Base-by-base conservation (phyloP, 2,329 filamentous ascomycete genomes). In the Gaeumannomyces tritici region DNA sequence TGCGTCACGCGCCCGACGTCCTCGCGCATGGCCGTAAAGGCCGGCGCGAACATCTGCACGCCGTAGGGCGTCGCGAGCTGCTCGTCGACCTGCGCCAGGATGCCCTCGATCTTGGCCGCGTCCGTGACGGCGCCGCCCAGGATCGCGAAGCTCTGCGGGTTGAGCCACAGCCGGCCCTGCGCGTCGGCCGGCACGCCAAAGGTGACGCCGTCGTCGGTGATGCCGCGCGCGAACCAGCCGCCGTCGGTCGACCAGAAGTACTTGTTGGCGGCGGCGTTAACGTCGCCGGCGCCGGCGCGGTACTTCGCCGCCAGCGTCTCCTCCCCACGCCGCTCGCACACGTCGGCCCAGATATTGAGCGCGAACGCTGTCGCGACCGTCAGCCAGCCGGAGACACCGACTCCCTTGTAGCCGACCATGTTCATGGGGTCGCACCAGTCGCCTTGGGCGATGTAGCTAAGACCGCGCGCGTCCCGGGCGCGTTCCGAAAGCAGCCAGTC, bases 401-500 rank as follows among this genome's bases (percentile, higher is more conserved):
- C 76, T 54, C 82, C 82, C 69, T 83, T 83, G 68, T 80, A 81
- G 4, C 81, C 81, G n/a, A 83, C 82, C 82, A 85, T 85, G 70
- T 85, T 85, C 79, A 84, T 82, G 4, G 82, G 82, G 64, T 84
- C 82, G 66, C 82, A 85, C 82, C 82, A 85, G 69, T 85, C 82
- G 47, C 82, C 82, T 69, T 84, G 81, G 0, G 80, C 80, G 65
- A 84, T 83, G 71, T 79, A 84, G 68, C 79, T 83, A 8, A 85
- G 74, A 0, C 82, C 82, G 4, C 81, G 78, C 27, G 76, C 69
- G 65, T 85, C 82, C 60, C 81, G 79, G 2, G 79, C 74, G 2
- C 70, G 67, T 33, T 61, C 60, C 29, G 54, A 61, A 8, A 84
- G 73, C 0, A 84, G 73, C 80, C 80, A 84, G 70, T 84, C 78